These are phyloP conservation scores for Lyophyllum atratum DNA, from an alignment of 768 basidiomycete species.

Conservation along the genomic window DNA sequence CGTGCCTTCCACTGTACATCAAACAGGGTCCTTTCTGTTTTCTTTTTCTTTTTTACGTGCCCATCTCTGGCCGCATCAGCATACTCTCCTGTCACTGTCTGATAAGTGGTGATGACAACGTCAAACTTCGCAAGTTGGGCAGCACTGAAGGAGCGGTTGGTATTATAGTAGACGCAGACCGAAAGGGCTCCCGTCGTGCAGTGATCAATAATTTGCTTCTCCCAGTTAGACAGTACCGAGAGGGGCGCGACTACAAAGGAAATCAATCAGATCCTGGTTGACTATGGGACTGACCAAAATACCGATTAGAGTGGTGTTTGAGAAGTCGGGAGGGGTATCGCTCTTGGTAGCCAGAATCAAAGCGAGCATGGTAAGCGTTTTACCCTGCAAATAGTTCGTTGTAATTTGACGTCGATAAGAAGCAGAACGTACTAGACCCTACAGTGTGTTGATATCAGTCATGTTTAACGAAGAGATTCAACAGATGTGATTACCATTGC, in stretches of 20 bases:
- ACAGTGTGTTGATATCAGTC: not conserved
- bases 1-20: constrained; percentile 80
- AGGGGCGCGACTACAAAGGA: constrained; percentile 69
- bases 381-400: constrained; percentile 53
- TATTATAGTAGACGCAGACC: constrained; percentile 71
- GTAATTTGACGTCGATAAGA: not conserved
- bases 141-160: constrained; percentile 58
- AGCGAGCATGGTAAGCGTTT: constrained; percentile 88
- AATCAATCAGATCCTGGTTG: not conserved
- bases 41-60: constrained; percentile 61
- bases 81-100: constrained; percentile 64
- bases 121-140: constrained; percentile 68
- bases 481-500: constrained; percentile 63
- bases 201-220: constrained; percentile 81
- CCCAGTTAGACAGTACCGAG: constrained; percentile 87
- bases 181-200: constrained; percentile 53
- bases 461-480: not conserved
- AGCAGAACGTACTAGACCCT: constrained; percentile 41
- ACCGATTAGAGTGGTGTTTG: constrained; percentile 82
- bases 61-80: constrained; percentile 30
- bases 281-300: not conserved
- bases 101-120: constrained; percentile 84
- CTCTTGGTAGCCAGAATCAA: constrained; percentile 77
- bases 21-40: constrained; percentile 58
- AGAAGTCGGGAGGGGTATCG: constrained; percentile 57